These are phyloP conservation scores for Suillus subaureus DNA, from an alignment of 768 basidiomycete genomes.

Conservation along the genomic window DNA sequence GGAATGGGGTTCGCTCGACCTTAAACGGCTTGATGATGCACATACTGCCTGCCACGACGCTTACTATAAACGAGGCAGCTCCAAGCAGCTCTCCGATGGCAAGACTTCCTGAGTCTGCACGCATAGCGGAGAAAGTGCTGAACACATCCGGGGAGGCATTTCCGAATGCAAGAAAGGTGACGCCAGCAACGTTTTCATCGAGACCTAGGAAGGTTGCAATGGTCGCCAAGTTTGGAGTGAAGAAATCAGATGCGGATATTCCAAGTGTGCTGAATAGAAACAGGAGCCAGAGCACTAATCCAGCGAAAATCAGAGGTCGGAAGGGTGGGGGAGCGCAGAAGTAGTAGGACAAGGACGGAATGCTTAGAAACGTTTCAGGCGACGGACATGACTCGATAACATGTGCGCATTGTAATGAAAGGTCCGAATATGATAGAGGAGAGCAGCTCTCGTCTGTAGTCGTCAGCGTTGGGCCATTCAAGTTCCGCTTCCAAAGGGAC, in stretches of 20 bases:
- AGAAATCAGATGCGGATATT: constrained; percentile 95
- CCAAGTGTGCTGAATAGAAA: constrained; percentile 97
- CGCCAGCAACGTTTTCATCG: constrained; percentile 92
- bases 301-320: constrained; percentile 63
- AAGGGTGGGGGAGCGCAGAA: constrained; percentile 62
- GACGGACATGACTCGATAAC: constrained; percentile 58
- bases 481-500: constrained; percentile 17
- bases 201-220: constrained; percentile 84
- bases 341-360: constrained; percentile 70
- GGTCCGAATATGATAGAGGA: constrained; percentile 54
- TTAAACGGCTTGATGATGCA: constrained; percentile 95
- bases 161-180: constrained; percentile 96
- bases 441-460: constrained; percentile 41
- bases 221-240: constrained; percentile 93
- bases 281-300: constrained; percentile 74
- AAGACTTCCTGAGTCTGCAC: constrained; percentile 78
- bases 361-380: constrained; percentile 65
- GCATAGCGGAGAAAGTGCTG: constrained; percentile 93
- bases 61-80: constrained; percentile 93
- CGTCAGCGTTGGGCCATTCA: not conserved
- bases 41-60: constrained; percentile 97
- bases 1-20: constrained; percentile 77
- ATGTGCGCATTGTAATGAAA: constrained; percentile 63
- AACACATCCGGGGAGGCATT: constrained; percentile 98
- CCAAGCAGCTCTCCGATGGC: constrained; percentile 96